These are phyloP conservation scores for Colletotrichum scovillei DNA, from an alignment of 2,329 filamentous ascomycete genomes.

Conservation along the genomic window DNA sequence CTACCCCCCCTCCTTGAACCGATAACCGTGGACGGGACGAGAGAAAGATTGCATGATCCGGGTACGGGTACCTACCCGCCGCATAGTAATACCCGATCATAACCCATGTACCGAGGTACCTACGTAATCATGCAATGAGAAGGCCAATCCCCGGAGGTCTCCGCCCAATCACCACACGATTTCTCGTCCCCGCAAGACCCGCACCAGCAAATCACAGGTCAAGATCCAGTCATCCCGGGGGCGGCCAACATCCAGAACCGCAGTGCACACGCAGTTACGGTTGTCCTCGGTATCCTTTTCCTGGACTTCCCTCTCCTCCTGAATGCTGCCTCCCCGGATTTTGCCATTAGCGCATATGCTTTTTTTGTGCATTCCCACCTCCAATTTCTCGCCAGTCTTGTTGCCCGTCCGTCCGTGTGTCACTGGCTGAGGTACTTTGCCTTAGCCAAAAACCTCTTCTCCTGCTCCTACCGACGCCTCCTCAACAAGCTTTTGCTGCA, in stretches of 20 bases:
- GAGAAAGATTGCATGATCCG: neutral
- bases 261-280: neutral
- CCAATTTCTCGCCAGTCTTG: neutral
- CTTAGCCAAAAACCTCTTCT: neutral
- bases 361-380: conserved; percentile 10
- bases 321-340: conserved; percentile 27
- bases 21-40: neutral
- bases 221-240: neutral
- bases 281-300: conserved; percentile 17
- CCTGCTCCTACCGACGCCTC: conserved; percentile 8
- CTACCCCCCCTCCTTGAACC: neutral
- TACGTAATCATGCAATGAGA: conserved; percentile 27
- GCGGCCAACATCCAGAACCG: neutral
- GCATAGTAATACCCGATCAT: conserved; percentile 1
- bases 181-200: neutral
- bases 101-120: conserved; percentile 17
- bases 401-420: neutral
- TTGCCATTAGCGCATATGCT: conserved; percentile 34
- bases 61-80: conserved; percentile 12
- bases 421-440: neutral
- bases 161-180: conserved; percentile 17
- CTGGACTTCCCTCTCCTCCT: neutral
- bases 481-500: conserved; percentile 33
- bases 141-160: neutral
- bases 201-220: conserved; percentile 33